A percentile compares a stretch with the other conserved stretches of the same genome.
Conservation (phyloP, 208 protist genomes). For the Vickermania spadyakhi region DNA sequence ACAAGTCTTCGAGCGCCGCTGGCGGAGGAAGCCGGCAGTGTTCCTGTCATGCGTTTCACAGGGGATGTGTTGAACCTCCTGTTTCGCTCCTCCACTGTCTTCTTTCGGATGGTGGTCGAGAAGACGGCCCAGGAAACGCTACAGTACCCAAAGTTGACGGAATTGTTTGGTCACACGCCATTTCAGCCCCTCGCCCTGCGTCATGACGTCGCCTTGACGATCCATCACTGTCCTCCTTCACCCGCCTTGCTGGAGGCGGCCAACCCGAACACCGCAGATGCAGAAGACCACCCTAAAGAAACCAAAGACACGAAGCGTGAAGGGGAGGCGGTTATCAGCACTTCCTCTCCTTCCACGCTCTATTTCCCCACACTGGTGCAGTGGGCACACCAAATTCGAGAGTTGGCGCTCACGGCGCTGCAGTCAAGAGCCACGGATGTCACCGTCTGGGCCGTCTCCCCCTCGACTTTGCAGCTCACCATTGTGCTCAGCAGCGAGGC, state of each 20-base stretch:
- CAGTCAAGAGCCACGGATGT: conserved; percentile 26
- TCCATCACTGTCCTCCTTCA: conserved; percentile 6
- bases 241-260: neutral
- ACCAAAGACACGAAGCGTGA: neutral
- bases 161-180: conserved; percentile 34
- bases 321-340: no score
- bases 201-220: conserved; percentile 49
- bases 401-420: conserved; percentile 38
- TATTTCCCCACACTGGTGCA: neutral
- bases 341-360: neutral
- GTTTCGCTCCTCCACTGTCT: conserved; percentile 55
- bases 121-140: conserved; percentile 59
- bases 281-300: conserved; percentile 5
- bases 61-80: conserved; percentile 72
- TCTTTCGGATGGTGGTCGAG: conserved; percentile 54
- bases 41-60: conserved; percentile 50
- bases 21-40: conserved; percentile 39
- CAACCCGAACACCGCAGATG: neutral
- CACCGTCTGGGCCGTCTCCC: conserved; percentile 33
- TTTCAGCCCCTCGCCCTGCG: conserved; percentile 60
- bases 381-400: conserved; percentile 5
- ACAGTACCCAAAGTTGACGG: conserved; percentile 28
- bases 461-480: conserved; percentile 33
- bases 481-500: conserved; percentile 47
- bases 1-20: conserved; percentile 9